Base-by-base conservation (phyloP, 768 basidiomycete species). In the Phallus indusiatus region DNA sequence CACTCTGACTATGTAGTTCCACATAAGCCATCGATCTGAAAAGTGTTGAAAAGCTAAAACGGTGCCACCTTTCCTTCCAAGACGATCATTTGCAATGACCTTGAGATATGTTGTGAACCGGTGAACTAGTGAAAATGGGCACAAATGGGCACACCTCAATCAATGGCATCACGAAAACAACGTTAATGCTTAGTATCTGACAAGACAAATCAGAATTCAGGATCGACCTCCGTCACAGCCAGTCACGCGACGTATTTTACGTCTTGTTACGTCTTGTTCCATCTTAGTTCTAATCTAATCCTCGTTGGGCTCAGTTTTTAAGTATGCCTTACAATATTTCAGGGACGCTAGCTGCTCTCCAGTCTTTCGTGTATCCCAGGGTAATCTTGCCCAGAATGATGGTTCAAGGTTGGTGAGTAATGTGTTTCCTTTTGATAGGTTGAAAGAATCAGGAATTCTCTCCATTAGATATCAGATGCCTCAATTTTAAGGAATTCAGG, bases 81-180 rank as follows among this genome's bases (percentile, higher is more conserved):
- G 79, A 70, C 94, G 89, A 77, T 95, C 92, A 74, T 97, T 97
- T 8, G 93, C 94, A 67, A 95, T 95, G 63, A 96, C 81, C 85
- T 96, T 66, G 24, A 69, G 63, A 60, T 65, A 50, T 56, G 59
- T 46, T 47, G 59, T n/a, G 46, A 18, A 10, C 8, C 21, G 1
- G 17, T 64, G 16, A 57, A 56, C 47, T 14, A 36, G 12, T n/a
- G 18, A 6, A 22, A 47, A 11, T 28, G 17, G 36, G 16, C 50
- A 28, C 28, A 28, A 49, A 47, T 36, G 16, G 21, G 64, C 69
- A 35, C 59, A 79, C 82, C 69, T 83, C 82, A 60, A 84, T 84
- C 63, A 83, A 71, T 61, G 70, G 73, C 81, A 82, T 82, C 63
- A 56, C 57, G 34, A 49, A 10, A n/a, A n/a, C n/a, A n/a, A n/a